A percentile compares a stretch with the other conserved stretches of the same genome.
These are phyloP conservation scores for Plicaturopsis crispa DNA, from an alignment of 768 basidiomycete genomes.

Conservation along the genomic window DNA sequence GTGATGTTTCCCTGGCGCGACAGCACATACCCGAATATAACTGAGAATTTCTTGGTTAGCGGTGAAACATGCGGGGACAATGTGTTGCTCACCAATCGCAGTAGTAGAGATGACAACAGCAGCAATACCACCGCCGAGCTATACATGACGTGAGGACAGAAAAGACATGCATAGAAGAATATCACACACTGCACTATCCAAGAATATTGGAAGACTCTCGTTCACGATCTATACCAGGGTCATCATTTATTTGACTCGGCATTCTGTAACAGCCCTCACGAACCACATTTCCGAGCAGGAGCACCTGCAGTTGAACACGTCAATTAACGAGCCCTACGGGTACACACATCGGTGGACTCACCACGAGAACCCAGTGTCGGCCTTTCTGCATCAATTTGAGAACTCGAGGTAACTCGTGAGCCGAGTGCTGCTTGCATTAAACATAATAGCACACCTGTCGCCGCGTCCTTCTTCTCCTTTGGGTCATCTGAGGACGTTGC, in stretches of 20 bases:
- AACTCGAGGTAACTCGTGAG: conserved; percentile 18
- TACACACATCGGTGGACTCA: conserved; percentile 23
- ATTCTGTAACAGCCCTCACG: conserved; percentile 16
- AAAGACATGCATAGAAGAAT: no score
- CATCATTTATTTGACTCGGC: not conserved
- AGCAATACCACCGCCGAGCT: conserved; percentile 60
- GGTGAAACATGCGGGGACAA: conserved; percentile 6
- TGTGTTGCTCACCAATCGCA: conserved; percentile 45
- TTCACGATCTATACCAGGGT: conserved; percentile 55
- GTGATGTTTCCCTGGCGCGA: no score
- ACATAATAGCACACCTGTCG: conserved; percentile 40
- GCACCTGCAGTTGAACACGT: conserved; percentile 38
- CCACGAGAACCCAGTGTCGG: conserved; percentile 92
- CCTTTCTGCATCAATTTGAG: conserved; percentile 52
- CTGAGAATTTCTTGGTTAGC: conserved; percentile 34
- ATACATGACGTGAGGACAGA: no score
- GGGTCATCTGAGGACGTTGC: conserved; percentile 73
- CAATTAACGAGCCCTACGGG: not conserved
- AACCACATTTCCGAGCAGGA: conserved; percentile 85
- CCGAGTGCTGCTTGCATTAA: conserved; percentile 3
- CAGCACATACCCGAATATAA: conserved; percentile 69
- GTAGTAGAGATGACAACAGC: conserved; percentile 76
- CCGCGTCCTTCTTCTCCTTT: conserved; percentile 60
- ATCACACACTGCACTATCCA: conserved; percentile 48
- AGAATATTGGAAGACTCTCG: conserved; percentile 77